Evolutionary conservation across 805 yeast genomes (phyloP), one percentile per base, ranked within the genome.

Genomic region (Candida khao-thaluensis): DNA sequence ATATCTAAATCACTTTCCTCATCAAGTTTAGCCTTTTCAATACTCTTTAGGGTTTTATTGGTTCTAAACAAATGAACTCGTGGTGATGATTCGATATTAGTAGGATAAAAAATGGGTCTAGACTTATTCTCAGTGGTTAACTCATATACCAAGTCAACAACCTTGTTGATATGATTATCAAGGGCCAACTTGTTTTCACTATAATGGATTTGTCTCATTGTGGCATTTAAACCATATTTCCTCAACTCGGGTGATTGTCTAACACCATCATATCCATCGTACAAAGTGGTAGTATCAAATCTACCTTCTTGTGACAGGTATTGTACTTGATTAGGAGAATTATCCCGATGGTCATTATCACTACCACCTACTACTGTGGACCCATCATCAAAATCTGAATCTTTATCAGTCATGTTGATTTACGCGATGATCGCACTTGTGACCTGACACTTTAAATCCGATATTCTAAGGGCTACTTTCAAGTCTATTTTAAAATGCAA

Each of bases 201-300:
- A 57, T 85, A 91, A 44, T 78, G 84, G 41, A 83, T 62, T 54
- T 90, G 96, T 42, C 81, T 78, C 22, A 83, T 57, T 37, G 88
- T 82, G 1, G 82, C 68, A 32, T 71, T 66, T 43, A 71, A 52
- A n/a, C 69, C 45, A 22, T 29, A 45, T 37, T 38, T 39, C 21
- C 42, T 25, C 14, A 31, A 30, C 2, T 54, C 46, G n/a, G 49
- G 30, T 6, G 48, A 34, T 5, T 14, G 17, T 8, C 20, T 30
- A 5, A 56, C 43, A 17, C 54, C 50, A 17, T 61, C 65, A 11
- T 40, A 48, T 4, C 66, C 71, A 21, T 62, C 65, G 10, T 58
- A 42, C 14, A 64, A 49, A 1, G 69, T 60, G 9, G 47, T 43
- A 4, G 59, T 45, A 35, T 62, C 66, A 35, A 64, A 56, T 10